Base-by-base conservation (phyloP, 73 alveolate species). In the Paramecium octaurelia region DNA sequence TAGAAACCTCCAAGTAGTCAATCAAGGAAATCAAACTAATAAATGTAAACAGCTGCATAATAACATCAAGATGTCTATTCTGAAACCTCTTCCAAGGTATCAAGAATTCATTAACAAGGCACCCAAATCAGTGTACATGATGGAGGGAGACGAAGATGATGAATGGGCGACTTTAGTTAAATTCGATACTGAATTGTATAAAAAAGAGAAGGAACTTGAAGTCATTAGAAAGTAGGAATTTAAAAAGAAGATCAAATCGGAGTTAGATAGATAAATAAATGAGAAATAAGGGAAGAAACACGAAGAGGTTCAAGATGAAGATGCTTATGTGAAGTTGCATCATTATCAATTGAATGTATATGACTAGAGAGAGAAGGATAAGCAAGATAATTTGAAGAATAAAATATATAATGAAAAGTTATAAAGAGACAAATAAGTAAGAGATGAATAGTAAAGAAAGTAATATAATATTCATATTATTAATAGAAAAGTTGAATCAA, bases 111-210 rank as follows among this genome's bases (percentile, higher is more conserved):
- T 48, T 21, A 42, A 31, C 16, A 43, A 89, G 94, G 91, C 94
- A 20, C 94, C 94, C 3, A 70, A 89, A 70, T 70, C 92, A 70
- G 94, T 89, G 3, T 89, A 89, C 54, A 80, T 80, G 91, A 80
- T 80, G 91, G 94, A 89, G 34, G 94, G 94, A 20, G 94, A 89
- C 8, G 94, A 89, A 46, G 94, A 89, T 71, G 94, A 89, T 70
- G 94, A 89, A 71, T 89, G 94, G 94, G 94, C 94, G 24, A 73
- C 94, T 16, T 70, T 89, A 43, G 94, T 89, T 44, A 89, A 89
- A 70, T 89, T 89, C 35, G 94, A 89, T 73, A 89, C 94, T 24
- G 94, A 89, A 89, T 83, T 89, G 24, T 89, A 21, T 35, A 89
- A 89, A 68, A 89, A 89, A 44, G 94, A 89, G 4, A 44, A 43